Evolutionary conservation across 257 asterid species (phyloP).

Genomic region (Capsicum rhomboideum): DNA sequence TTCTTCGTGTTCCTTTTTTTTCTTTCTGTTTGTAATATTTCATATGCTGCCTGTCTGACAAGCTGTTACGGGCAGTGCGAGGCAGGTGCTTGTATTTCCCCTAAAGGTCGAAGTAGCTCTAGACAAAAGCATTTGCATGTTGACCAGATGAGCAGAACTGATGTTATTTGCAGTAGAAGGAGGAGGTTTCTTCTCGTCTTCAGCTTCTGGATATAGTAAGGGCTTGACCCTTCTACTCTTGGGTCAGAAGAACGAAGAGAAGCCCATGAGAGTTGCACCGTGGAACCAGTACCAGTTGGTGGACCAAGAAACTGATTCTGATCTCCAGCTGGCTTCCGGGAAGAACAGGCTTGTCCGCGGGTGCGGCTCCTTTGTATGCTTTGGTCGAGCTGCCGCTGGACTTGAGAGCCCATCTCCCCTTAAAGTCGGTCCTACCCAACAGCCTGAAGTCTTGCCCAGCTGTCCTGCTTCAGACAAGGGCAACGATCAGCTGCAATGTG

Average conservation of each 20-base stretch:
- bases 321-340: conserved; percentile 90
- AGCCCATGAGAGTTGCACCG: conserved; percentile 98
- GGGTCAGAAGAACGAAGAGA: conserved; percentile 82
- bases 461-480: conserved; percentile 31
- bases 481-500: conserved; percentile 19
- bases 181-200: conserved; percentile 98
- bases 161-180: conserved; percentile 99
- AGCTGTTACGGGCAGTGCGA: not conserved
- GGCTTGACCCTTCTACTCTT: conserved; percentile 85
- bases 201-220: conserved; percentile 98
- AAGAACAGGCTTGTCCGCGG: conserved; percentile 62
- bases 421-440: conserved; percentile 68
- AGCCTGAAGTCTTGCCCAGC: conserved; percentile 35
- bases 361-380: conserved; percentile 80
- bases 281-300: conserved; percentile 98
- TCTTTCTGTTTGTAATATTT: not conserved
- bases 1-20: not conserved
- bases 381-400: conserved; percentile 72
- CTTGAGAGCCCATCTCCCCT: conserved; percentile 60
- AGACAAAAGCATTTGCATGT: conserved; percentile 16
- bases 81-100: conserved; percentile 8
- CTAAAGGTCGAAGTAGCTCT: not conserved
- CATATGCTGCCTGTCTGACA: not conserved
- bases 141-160: conserved; percentile 83
- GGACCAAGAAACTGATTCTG: conserved; percentile 76